Conservation (phyloP, 2,329 filamentous ascomycete genomes). For the Phyllosticta ampelicida region DNA sequence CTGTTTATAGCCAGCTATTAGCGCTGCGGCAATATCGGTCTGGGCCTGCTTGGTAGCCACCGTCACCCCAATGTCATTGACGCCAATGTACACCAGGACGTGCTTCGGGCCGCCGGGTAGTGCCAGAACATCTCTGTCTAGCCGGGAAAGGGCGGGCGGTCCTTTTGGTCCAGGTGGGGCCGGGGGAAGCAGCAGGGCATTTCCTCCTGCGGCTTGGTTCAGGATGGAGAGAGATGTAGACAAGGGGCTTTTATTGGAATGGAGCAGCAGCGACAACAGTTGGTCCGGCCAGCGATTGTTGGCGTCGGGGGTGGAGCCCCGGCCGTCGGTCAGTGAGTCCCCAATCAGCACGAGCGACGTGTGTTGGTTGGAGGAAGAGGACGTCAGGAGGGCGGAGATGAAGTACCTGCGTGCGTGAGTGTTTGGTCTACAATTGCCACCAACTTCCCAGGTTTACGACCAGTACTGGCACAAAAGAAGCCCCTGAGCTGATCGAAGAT, state of each 20-base stretch:
- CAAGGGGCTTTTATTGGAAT: constrained; percentile 21
- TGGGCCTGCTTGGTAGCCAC: constrained; percentile 36
- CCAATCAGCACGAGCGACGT: constrained; percentile 46
- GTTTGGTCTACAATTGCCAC: not conserved
- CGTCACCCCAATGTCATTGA: constrained; percentile 55
- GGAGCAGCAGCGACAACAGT: constrained; percentile 1
- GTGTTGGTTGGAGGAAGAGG: constrained; percentile 39
- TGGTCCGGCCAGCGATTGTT: constrained; percentile 42
- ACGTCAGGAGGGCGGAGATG: constrained; percentile 43
- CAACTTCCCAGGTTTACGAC: no score
- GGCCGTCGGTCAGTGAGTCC: constrained; percentile 56
- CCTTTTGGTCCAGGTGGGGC: constrained; percentile 42
- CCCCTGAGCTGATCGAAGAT: not conserved
- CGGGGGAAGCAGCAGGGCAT: constrained; percentile 38
- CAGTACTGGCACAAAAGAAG: no score
- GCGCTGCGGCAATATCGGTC: constrained; percentile 34
- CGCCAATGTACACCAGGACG: constrained; percentile 56
- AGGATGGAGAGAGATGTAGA: constrained; percentile 41
- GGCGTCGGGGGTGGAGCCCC: constrained; percentile 46
- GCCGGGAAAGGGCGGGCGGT: constrained; percentile 48
- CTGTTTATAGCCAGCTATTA: constrained; percentile 49
- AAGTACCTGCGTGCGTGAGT: constrained; percentile 23
- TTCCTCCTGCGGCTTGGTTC: constrained; percentile 61
- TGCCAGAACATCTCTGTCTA: constrained; percentile 53
- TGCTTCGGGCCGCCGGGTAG: constrained; percentile 32